Evolutionary conservation across 495 filamentous ascomycete genomes (phyloP), one percentile per base, ranked within the genome.

Genomic region (Talaromyces trachyspermus): DNA sequence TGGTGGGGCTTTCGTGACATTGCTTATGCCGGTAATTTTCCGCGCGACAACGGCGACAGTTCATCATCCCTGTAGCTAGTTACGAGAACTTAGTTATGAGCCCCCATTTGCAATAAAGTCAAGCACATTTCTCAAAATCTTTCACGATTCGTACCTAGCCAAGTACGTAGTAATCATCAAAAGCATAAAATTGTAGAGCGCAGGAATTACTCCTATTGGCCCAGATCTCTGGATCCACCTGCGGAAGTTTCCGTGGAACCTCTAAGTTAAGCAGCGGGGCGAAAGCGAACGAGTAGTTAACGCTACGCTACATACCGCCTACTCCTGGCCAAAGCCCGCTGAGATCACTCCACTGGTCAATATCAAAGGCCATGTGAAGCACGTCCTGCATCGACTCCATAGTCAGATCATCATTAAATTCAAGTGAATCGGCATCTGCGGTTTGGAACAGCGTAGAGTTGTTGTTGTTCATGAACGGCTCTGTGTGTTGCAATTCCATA

Each of bases 291-390:
- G n/a, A n/a, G n/a, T n/a, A n/a, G n/a, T n/a, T n/a, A n/a, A n/a
- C n/a, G n/a, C n/a, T n/a, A n/a, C n/a, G n/a, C 9, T 38, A 38
- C 11, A 38, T 19, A 19, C 35, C 12, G 35, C 18, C 15, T 38
- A 19, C 15, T 19, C 22, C 8, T 9, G 35, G 22, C 35, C 35
- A 38, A 11, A 38, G 12, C 17, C 35, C 35, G 22, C 15, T 38
- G 9, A 38, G 35, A 8, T 38, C 35, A 38, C 35, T 38, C 35
- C 35, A 38, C 35, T 38, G 35, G 22, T 38, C 35, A 15, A 38
- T 38, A 38, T 38, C 35, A 15, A 38, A 38, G 22, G 35, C 35
- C 35, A 38, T 38, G 18, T 38, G 35, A 38, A 38, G 22, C 35
- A 38, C 22, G 22, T 38, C 35, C 22, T 38, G 35, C 35, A 38